These are phyloP conservation scores for Colletotrichum destructivum DNA, from an alignment of 2,329 filamentous ascomycete genomes.

Conservation along the genomic window DNA sequence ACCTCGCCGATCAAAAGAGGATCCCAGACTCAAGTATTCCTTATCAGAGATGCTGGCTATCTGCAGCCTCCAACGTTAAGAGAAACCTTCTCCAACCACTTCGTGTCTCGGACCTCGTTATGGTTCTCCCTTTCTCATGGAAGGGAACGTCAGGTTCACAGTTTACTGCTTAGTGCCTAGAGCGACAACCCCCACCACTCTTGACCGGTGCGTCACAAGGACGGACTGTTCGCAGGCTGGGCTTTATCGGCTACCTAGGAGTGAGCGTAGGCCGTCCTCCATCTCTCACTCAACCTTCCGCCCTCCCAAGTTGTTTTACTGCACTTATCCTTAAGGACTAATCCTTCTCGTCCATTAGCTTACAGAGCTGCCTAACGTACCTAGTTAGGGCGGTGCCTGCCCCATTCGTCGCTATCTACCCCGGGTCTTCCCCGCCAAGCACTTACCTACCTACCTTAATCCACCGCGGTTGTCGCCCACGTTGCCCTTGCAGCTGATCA, in stretches of 20 bases:
- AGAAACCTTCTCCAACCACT: background rate
- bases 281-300: background rate
- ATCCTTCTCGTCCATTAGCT: background rate
- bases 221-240: background rate
- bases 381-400: background rate
- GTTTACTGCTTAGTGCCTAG: background rate
- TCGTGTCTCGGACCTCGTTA: background rate
- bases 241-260: slow-evolving; percentile 11
- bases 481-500: slow-evolving; percentile 6
- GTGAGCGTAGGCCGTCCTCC: background rate
- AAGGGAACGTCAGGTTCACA: background rate
- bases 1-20: slow-evolving; percentile 23
- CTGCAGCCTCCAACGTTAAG: background rate
- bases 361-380: background rate
- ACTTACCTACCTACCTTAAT: background rate
- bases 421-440: background rate
- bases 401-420: too few relatives aligned
- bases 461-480: background rate
- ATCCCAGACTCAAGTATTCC: background rate
- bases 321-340: background rate
- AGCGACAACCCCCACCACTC: background rate
- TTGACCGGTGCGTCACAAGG: slow-evolving; percentile 35
- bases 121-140: background rate
- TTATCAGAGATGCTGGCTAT: background rate
- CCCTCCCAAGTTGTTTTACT: background rate